Evolutionary conservation across 306 rosid species (phyloP), one percentile per base, ranked within the genome.

Genomic region (Gillenia trifoliata): DNA sequence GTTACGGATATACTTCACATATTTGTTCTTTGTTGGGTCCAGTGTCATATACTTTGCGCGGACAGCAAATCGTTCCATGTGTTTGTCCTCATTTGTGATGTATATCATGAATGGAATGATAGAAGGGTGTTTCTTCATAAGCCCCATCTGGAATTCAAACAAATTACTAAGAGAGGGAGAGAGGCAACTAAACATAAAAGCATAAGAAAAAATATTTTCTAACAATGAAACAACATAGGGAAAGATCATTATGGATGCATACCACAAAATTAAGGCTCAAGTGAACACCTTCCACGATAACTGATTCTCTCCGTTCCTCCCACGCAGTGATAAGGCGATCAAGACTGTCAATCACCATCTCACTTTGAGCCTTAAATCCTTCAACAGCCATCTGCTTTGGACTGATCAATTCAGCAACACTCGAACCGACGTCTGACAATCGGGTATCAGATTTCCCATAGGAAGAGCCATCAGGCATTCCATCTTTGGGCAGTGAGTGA

Each of bases 341-440:
- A 78, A 94, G 98, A 90, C 98, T 94, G 88, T 94, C 98, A 70
- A 94, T 91, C 69, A 94, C 98, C 98, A 94, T 94, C 84, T 94
- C 98, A 82, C 98, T 91, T 82, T 94, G 98, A 5, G 98, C 98
- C 83, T 94, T 94, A 68, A 73, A 94, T 79, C 98, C 98, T 88
- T 91, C 95, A 70, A 94, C 13, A 30, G 98, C 98, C 98, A 94
- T 91, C 87, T 88, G 94, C 83, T 94, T 94, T 28, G 89, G 81
- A 83, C 90, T 83, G 54, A 80, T 81, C 79, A 86, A 80, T 76
- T 92, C 96, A 62, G 83, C 47, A 25, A 85, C 40, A 64, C 82
- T 68, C 26, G 76, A 67, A 74, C 85, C 67, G n/a, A 41, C 69
- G 55, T 85, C 93, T 28, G 68, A 65, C 49, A 61, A 71, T 55